phyloP scores from a whole-genome alignment of 768 basidiomycete species.

The Pleurotus giganteus region DNA sequence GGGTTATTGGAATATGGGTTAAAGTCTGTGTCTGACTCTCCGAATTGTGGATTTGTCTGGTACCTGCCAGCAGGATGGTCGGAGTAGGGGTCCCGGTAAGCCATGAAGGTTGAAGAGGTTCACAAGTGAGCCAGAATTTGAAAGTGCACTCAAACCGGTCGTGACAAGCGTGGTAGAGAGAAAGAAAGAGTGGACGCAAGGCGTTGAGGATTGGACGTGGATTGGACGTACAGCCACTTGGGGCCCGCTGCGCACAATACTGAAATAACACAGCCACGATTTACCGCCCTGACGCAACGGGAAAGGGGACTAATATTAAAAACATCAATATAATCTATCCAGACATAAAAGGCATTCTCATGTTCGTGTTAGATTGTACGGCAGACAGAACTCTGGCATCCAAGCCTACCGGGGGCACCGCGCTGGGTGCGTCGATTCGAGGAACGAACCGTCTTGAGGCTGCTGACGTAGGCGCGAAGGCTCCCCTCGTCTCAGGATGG shows the following conservation, averaged over 20 bases:
- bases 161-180: too few relatives aligned
- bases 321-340: constrained; percentile 18
- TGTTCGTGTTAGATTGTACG: constrained; percentile 13
- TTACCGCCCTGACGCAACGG: constrained; percentile 1
- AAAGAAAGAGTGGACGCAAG: too few relatives aligned
- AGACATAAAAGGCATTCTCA: constrained; percentile 48
- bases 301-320: constrained; percentile 4
- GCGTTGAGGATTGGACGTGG: constrained; percentile 4
- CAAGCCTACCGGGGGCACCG: constrained; percentile 9
- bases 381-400: constrained; percentile 23
- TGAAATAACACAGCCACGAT: neutral
- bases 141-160: too few relatives aligned
- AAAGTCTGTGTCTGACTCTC: constrained; percentile 30
- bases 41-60: constrained; percentile 20
- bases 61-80: constrained; percentile 15
- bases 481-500: neutral
- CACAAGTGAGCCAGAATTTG: neutral
- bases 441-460: constrained; percentile 11
- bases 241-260: too few relatives aligned
- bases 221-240: neutral
- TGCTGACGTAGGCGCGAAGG: neutral
- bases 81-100: constrained; percentile 54
- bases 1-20: constrained; percentile 45
- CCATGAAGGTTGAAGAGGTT: constrained; percentile 28
- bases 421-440: constrained; percentile 10